These are phyloP conservation scores for Xylariaceae sp. DNA, from an alignment of 2,329 filamentous ascomycete species.

Conservation along the genomic window DNA sequence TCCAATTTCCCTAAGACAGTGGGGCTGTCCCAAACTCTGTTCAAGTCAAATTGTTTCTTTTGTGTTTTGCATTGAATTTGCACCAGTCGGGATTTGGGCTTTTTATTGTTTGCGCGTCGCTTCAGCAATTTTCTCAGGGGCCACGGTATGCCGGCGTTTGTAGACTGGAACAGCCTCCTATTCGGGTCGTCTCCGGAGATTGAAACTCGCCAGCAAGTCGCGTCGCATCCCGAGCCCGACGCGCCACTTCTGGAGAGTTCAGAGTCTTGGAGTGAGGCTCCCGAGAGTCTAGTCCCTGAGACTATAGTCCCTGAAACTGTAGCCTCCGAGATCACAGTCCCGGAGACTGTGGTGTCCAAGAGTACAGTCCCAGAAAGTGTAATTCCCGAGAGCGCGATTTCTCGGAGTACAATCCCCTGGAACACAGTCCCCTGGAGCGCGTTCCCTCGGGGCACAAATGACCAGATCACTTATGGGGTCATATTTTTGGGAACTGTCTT, in stretches of 20 bases:
- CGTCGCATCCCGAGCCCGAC: constrained; percentile 18
- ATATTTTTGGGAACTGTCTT: constrained; percentile 23
- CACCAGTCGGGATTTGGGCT: background rate
- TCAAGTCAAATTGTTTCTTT: constrained; percentile 13
- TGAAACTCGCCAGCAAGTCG: constrained; percentile 13
- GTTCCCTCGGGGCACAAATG: constrained; percentile 3
- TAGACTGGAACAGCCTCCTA: constrained; percentile 34
- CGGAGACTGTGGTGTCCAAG: background rate
- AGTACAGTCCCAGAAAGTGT: background rate
- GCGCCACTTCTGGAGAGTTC: constrained; percentile 11
- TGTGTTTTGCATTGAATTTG: constrained; percentile 12
- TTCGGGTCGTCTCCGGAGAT: constrained; percentile 25
- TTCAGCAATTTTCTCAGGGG: constrained; percentile 19
- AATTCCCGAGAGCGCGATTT: background rate
- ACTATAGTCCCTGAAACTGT: background rate
- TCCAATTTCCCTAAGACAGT: constrained; percentile 14
- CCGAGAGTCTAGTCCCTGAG: constrained; percentile 4
- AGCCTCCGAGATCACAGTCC: background rate
- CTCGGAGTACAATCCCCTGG: background rate
- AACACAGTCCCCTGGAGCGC: background rate
- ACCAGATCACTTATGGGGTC: constrained; percentile 20
- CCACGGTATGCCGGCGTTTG: constrained; percentile 32
- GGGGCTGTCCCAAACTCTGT: constrained; percentile 27
- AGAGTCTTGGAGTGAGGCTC: constrained; percentile 2
- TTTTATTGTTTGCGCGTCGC: constrained; percentile 11